Base-by-base conservation (phyloP, 2,329 filamentous ascomycete species). In the Macrophomina phaseolina region DNA sequence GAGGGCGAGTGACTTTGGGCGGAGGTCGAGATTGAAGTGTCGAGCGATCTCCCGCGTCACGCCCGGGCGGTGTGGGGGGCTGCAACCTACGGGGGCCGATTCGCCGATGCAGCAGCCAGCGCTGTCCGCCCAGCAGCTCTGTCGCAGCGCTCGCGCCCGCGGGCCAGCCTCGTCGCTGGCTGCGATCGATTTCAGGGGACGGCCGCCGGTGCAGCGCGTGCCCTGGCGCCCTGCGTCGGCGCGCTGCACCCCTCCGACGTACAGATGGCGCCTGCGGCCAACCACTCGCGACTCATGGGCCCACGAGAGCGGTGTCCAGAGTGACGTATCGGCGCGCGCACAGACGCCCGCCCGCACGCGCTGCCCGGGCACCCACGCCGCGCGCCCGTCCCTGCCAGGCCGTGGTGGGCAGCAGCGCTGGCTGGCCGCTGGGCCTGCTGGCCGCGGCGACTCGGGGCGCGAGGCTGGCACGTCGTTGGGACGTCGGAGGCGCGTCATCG, bases 21-120 rank as follows among this genome's bases (percentile, higher is more conserved):
- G 45, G 58, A 62, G 30, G 58, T 62, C 58, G 58, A 62, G 58
- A 49, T 62, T 62, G 58, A 62, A 45, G 58, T 62, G 58, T 62
- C 58, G 58, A 62, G 58, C 58, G 58, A 62, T 62, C 58, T 62
- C 58, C 58, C 58, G 58, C 58, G 58, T 49, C 45, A 49, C 38
- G 58, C 46, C 58, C 58, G 58, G 58, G 58, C 58, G 58, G 58
- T 61, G 58, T 62, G 58, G 58, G 58, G 55, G 55, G 7, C 3
- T 12, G 36, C 36, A 38, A 12, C 30, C 12, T 32, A 16, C 28
- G 23, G 23, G 40, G 46, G 58, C 58, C 58, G 58, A 62, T 49
- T 62, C 58, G 42, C 58, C 58, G 58, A 62, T 45, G 58, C 23
- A 23, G 23, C 23, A 3, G 23, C 23, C 23, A 23, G 23, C 18